Conservation (phyloP, 805 yeast genomes). For the Citeromyces matritensis region DNA sequence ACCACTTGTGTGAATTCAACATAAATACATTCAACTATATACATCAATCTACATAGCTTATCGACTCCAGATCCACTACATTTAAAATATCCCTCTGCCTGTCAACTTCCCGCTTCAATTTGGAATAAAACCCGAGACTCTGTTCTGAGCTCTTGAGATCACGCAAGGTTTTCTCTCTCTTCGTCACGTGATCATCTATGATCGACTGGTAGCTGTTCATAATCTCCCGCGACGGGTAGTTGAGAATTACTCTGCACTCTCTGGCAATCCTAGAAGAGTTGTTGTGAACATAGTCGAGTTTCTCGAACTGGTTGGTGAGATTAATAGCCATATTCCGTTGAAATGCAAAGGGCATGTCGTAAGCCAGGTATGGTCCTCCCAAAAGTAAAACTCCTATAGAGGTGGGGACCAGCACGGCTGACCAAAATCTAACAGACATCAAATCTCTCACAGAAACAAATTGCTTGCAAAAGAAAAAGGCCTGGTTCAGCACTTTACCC, state of each 20-base stretch:
- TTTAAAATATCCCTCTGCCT: too few species aligned
- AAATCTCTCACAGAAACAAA: constrained; percentile 17
- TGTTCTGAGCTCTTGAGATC: constrained; percentile 40
- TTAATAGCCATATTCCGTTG: constrained; percentile 72
- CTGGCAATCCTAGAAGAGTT: constrained; percentile 69
- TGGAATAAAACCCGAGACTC: constrained; percentile 38
- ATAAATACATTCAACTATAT: too few species aligned
- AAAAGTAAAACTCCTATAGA: constrained; percentile 32
- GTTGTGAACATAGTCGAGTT: constrained; percentile 61
- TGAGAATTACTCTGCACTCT: constrained; percentile 72
- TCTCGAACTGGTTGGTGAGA: constrained; percentile 44
- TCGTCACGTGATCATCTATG: constrained; percentile 43
- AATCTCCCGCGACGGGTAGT: constrained; percentile 73
- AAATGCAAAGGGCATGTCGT: constrained; percentile 80
- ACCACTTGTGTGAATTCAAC: too few species aligned
- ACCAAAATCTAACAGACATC: constrained; percentile 22
- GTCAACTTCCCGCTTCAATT: too few species aligned
- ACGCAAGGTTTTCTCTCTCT: constrained; percentile 38
- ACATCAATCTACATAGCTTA: too few species aligned
- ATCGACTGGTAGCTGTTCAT: constrained; percentile 50
- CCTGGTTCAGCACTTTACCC: constrained; percentile 2
- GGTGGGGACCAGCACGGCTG: constrained; percentile 38
- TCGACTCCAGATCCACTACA: too few species aligned
- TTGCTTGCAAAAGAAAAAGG: constrained; percentile 13
- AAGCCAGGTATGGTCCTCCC: constrained; percentile 45